Percentiles rank a stretch among this genome's conserved stretches.
Evolutionary conservation across 106 monocot species (phyloP).

Genomic region (Posidonia australis): DNA sequence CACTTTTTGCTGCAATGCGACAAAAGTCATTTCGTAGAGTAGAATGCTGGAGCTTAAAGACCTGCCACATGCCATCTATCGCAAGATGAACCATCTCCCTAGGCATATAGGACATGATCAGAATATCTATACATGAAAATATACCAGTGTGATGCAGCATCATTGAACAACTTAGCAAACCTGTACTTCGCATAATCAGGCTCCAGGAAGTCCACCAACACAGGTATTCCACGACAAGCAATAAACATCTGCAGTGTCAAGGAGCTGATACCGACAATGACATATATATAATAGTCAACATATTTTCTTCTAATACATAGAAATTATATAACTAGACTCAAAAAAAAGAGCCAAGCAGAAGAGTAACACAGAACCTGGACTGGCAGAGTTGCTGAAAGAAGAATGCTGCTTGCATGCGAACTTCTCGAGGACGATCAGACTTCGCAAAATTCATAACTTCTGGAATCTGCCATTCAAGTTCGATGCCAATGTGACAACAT

Average conservation of each 20-base stretch:
- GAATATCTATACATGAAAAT: not conserved
- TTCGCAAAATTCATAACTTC: constrained; percentile 69
- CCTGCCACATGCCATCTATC: constrained; percentile 95
- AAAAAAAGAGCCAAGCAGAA: not conserved
- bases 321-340: not conserved
- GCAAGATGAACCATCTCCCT: constrained; percentile 97
- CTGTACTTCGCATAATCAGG: constrained; percentile 95
- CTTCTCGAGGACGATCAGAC: constrained; percentile 60
- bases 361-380: constrained; percentile 41
- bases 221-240: constrained; percentile 85
- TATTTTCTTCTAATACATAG: constrained; percentile 1
- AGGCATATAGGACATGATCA: constrained; percentile 11
- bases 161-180: constrained; percentile 12
- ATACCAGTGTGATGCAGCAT: not conserved
- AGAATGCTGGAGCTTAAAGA: constrained; percentile 76
- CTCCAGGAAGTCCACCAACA: constrained; percentile 79
- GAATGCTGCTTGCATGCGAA: constrained; percentile 85
- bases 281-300: not conserved
- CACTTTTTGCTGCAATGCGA: constrained; percentile 86
- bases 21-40: constrained; percentile 75
- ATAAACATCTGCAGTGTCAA: constrained; percentile 94
- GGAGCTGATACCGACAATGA: constrained; percentile 27
- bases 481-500: not conserved
- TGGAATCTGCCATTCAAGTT: constrained; percentile 53
- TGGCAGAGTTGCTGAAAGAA: constrained; percentile 89